A percentile compares a stretch with the other conserved stretches of the same genome.
Conservation (phyloP, 805 yeast genomes). For the Schizosaccharomyces osmophilus region DNA sequence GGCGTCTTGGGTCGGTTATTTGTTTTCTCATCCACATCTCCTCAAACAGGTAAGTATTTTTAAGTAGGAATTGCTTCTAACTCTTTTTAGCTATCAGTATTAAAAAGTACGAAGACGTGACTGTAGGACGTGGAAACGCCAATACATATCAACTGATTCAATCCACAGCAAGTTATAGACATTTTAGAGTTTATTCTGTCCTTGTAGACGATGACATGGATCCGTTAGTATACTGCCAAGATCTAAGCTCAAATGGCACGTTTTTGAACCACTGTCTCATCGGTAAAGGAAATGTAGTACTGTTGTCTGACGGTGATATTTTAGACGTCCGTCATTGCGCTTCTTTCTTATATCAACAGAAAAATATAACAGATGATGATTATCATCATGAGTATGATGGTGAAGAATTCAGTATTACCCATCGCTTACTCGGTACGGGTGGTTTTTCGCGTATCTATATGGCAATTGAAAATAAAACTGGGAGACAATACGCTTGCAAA, state of each 20-base stretch:
- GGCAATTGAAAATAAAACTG: constrained; percentile 3
- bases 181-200: constrained; percentile 8
- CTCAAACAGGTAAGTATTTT: neutral
- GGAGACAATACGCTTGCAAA: constrained; percentile 10
- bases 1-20: neutral
- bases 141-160: neutral
- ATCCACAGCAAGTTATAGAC: constrained; percentile 1
- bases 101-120: neutral
- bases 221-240: constrained; percentile 10
- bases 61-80: too few relatives aligned
- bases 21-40: neutral
- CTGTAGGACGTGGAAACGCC: neutral
- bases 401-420: neutral
- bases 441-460: constrained; percentile 5
- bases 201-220: constrained; percentile 7
- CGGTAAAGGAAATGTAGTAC: constrained; percentile 6
- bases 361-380: constrained; percentile 2
- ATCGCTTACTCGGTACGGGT: neutral
- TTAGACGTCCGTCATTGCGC: constrained; percentile 9
- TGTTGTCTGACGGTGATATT: constrained; percentile 8
- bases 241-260: constrained; percentile 9
- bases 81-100: neutral
- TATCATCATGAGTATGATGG: constrained; percentile 1
- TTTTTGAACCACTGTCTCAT: constrained; percentile 7
- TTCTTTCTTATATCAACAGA: constrained; percentile 7